A percentile compares a stretch with the other conserved stretches of the same genome.
phyloP scores from a whole-genome alignment of 1,139 yeast species.

The Taphrina sp. region DNA sequence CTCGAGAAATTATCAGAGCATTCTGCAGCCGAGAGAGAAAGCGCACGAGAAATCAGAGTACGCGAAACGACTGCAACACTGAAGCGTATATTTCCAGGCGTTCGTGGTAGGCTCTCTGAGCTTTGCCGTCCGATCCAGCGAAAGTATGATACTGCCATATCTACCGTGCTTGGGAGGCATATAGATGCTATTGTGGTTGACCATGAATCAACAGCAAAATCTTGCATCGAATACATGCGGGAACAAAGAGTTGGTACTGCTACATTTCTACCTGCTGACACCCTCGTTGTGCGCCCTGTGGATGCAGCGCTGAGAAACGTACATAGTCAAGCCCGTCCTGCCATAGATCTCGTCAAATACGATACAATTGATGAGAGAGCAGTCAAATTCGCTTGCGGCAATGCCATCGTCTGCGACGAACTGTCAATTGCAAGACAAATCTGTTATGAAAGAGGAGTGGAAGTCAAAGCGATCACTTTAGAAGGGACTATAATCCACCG shows the following conservation, averaged over 20 bases:
- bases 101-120: slow-evolving; percentile 75
- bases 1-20: slow-evolving; percentile 65
- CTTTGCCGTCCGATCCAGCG: slow-evolving; percentile 75
- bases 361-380: slow-evolving; percentile 74
- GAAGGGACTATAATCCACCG: slow-evolving; percentile 84
- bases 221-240: slow-evolving; percentile 77
- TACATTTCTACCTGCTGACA: slow-evolving; percentile 83
- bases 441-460: slow-evolving; percentile 64
- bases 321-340: slow-evolving; percentile 58
- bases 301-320: slow-evolving; percentile 58
- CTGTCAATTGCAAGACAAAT: slow-evolving; percentile 66
- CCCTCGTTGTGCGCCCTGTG: slow-evolving; percentile 63
- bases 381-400: slow-evolving; percentile 75
- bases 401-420: slow-evolving; percentile 74
- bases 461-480: slow-evolving; percentile 70
- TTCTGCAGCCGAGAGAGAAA: slow-evolving; percentile 72
- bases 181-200: slow-evolving; percentile 85
- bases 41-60: slow-evolving; percentile 63
- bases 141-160: slow-evolving; percentile 72
- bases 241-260: slow-evolving; percentile 84
- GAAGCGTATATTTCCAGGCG: slow-evolving; percentile 74
- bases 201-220: slow-evolving; percentile 67
- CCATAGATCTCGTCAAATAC: slow-evolving; percentile 65
- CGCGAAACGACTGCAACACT: slow-evolving; percentile 70
- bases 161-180: slow-evolving; percentile 74